Conservation (phyloP, 1,139 yeast genomes). For the Nadsonia commutata region DNA sequence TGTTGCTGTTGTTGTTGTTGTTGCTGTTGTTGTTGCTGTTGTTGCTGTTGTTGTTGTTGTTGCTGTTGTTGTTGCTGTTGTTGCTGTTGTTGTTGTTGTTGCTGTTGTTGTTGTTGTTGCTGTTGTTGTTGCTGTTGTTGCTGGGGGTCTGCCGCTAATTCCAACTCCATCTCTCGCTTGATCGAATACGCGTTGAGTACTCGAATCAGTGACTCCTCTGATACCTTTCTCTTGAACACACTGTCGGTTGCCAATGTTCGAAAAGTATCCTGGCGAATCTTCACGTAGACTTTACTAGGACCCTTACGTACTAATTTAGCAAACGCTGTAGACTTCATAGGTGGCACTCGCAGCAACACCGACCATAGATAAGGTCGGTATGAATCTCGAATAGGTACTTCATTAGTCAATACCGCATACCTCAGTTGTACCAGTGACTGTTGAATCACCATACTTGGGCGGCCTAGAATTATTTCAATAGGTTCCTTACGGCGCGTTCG, state of each 20-base stretch:
- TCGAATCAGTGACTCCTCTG: constrained; percentile 54
- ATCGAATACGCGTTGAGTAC: constrained; percentile 59
- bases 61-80: constrained; percentile 5
- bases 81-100: too few species aligned
- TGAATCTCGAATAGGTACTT: constrained; percentile 33
- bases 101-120: constrained; percentile 1
- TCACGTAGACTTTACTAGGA: constrained; percentile 42
- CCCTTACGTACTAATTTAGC: constrained; percentile 41
- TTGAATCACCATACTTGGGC: constrained; percentile 48
- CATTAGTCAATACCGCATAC: constrained; percentile 58
- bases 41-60: constrained; percentile 3
- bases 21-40: background rate
- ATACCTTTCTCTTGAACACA: constrained; percentile 48
- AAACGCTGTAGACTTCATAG: constrained; percentile 41
- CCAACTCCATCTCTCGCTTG: constrained; percentile 2
- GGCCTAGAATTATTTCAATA: constrained; percentile 47
- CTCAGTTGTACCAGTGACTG: constrained; percentile 68
- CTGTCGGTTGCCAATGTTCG: constrained; percentile 71
- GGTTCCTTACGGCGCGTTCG: constrained; percentile 34
- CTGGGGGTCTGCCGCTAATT: constrained; percentile 4
- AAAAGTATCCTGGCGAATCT: constrained; percentile 77
- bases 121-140: constrained; percentile 4
- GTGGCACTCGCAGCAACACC: constrained; percentile 51
- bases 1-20: constrained; percentile 1
- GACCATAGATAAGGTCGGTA: constrained; percentile 75